phyloP scores from a whole-genome alignment of 768 basidiomycete genomes.

The Filobasidium floriforme region DNA sequence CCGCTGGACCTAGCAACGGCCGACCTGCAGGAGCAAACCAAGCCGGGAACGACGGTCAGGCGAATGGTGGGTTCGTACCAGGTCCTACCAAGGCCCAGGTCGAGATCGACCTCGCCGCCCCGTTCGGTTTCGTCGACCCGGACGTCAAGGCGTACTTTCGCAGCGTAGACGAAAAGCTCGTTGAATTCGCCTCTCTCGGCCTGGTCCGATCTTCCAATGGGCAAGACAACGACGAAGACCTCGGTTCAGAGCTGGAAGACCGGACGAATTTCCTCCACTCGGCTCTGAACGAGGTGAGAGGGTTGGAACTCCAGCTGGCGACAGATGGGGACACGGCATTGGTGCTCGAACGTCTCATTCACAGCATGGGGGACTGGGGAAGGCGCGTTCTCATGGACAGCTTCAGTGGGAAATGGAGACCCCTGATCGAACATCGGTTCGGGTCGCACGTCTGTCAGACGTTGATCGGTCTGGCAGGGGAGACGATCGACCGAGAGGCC shows the following conservation, averaged over 20 bases:
- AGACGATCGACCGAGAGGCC: conserved; percentile 48
- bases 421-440: conserved; percentile 61
- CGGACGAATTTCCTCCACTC: conserved; percentile 70
- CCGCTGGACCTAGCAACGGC: neutral
- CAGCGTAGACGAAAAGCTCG: conserved; percentile 77
- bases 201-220: conserved; percentile 8
- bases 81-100: neutral
- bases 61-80: conserved; percentile 1
- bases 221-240: conserved; percentile 25
- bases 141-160: conserved; percentile 90
- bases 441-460: conserved; percentile 95
- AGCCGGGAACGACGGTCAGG: neutral
- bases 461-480: conserved; percentile 53
- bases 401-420: conserved; percentile 56
- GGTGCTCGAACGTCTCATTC: conserved; percentile 76
- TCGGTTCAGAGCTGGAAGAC: conserved; percentile 53
- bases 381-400: conserved; percentile 81
- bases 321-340: conserved; percentile 91
- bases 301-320: conserved; percentile 79
- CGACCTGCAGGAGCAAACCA: neutral
- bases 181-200: conserved; percentile 66
- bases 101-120: conserved; percentile 54
- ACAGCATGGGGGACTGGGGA: conserved; percentile 96
- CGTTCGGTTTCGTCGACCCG: conserved; percentile 80
- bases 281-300: conserved; percentile 72